Conservation (phyloP, 805 yeast species). For the Tetrapisispora taiwanensis region DNA sequence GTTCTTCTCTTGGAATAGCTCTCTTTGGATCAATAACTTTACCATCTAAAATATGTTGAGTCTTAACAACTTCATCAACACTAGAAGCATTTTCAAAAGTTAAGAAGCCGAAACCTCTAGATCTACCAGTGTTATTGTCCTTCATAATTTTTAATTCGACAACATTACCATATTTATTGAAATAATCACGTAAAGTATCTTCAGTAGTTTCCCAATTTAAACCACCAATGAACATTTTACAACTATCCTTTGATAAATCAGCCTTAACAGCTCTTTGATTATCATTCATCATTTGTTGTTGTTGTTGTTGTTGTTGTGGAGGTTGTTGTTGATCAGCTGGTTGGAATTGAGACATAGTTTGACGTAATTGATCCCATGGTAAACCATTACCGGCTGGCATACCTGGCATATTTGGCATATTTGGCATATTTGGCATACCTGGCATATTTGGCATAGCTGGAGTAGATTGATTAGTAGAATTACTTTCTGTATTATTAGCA, state of each 20-base stretch:
- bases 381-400: conserved; percentile 8
- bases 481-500: neutral
- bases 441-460: conserved; percentile 4
- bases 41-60: conserved; percentile 87
- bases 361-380: conserved; percentile 29
- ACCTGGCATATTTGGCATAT: conserved; percentile 1
- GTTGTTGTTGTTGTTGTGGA: conserved; percentile 6
- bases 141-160: conserved; percentile 87
- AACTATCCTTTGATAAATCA: conserved; percentile 59
- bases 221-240: conserved; percentile 94
- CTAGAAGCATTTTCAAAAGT: conserved; percentile 74
- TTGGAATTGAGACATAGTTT: conserved; percentile 27
- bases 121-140: conserved; percentile 74
- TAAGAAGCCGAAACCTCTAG: conserved; percentile 91
- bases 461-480: conserved; percentile 1
- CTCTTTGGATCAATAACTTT: conserved; percentile 95
- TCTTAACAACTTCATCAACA: conserved; percentile 76
- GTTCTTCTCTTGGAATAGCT: conserved; percentile 95
- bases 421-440: conserved; percentile 1
- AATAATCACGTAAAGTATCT: conserved; percentile 71
- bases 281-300: conserved; percentile 3
- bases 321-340: conserved; percentile 18
- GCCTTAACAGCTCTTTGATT: conserved; percentile 30
- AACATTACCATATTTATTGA: conserved; percentile 81
- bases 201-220: conserved; percentile 97